Conservation (phyloP, 176 grass and related monocot genomes). For the Microstegium vimineum region DNA sequence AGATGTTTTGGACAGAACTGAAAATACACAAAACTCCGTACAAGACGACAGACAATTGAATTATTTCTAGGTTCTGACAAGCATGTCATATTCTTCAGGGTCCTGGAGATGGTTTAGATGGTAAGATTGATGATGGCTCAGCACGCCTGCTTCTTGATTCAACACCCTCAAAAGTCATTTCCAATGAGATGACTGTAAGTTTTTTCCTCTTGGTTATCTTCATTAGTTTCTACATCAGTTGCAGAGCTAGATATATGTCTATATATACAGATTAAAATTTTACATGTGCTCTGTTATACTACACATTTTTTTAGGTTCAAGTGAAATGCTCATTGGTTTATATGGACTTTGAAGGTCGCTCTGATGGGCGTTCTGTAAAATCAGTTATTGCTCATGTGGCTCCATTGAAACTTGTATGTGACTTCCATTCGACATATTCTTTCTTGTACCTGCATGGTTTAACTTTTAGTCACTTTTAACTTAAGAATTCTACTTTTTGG, state of each 20-base stretch:
- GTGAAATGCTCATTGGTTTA: constrained; percentile 86
- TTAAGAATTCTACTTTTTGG: background rate
- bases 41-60: background rate
- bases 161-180: constrained; percentile 90
- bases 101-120: constrained; percentile 69
- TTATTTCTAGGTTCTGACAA: constrained; percentile 14
- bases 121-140: constrained; percentile 85
- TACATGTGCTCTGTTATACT: background rate
- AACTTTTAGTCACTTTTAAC: constrained; percentile 21
- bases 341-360: constrained; percentile 99
- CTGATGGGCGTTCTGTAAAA: constrained; percentile 91
- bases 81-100: constrained; percentile 49
- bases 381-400: constrained; percentile 91
- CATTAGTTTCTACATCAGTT: background rate
- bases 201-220: constrained; percentile 4
- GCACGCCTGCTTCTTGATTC: constrained; percentile 80
- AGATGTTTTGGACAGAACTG: constrained; percentile 7
- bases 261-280: background rate
- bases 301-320: constrained; percentile 65
- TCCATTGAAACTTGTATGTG: constrained; percentile 89
- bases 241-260: background rate
- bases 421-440: background rate
- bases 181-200: constrained; percentile 83
- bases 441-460: constrained; percentile 11
- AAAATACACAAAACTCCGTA: background rate